These are phyloP conservation scores for Trichopus zeylanicus DNA, from an alignment of 116 monocot genomes.

Conservation along the genomic window DNA sequence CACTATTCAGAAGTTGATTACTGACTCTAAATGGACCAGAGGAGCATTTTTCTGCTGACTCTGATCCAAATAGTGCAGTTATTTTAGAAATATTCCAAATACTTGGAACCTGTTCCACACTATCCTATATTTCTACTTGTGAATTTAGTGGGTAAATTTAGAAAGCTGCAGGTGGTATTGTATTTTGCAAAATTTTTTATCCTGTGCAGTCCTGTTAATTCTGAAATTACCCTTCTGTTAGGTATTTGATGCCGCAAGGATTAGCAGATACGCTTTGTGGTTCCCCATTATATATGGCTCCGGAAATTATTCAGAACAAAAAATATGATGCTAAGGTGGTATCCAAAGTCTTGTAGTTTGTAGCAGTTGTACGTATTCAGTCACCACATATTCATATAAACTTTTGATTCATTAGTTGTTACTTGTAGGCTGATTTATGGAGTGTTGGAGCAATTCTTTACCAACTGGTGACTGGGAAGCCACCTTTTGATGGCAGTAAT, in stretches of 20 bases:
- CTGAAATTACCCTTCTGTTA: constrained; percentile 5
- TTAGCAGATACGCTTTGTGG: constrained; percentile 54
- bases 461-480: constrained; percentile 42
- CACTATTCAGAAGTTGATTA: too few species aligned
- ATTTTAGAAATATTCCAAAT: too few species aligned
- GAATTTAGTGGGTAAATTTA: too few species aligned
- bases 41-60: too few species aligned
- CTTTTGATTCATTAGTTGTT: constrained; percentile 1
- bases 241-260: constrained; percentile 30
- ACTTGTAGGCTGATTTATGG: constrained; percentile 52
- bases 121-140: too few species aligned
- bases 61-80: too few species aligned
- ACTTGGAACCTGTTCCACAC: too few species aligned
- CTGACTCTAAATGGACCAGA: too few species aligned
- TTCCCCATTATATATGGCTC: constrained; percentile 59
- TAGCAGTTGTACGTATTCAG: neutral
- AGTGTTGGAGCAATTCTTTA: constrained; percentile 54
- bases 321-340: constrained; percentile 46
- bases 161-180: neutral
- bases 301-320: constrained; percentile 41
- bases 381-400: constrained; percentile 1
- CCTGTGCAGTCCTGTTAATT: neutral
- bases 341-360: neutral
- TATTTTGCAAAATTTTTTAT: too few species aligned
- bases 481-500: constrained; percentile 34